Conservation (phyloP, 139 green algal genomes). For the Closterium sp. region DNA sequence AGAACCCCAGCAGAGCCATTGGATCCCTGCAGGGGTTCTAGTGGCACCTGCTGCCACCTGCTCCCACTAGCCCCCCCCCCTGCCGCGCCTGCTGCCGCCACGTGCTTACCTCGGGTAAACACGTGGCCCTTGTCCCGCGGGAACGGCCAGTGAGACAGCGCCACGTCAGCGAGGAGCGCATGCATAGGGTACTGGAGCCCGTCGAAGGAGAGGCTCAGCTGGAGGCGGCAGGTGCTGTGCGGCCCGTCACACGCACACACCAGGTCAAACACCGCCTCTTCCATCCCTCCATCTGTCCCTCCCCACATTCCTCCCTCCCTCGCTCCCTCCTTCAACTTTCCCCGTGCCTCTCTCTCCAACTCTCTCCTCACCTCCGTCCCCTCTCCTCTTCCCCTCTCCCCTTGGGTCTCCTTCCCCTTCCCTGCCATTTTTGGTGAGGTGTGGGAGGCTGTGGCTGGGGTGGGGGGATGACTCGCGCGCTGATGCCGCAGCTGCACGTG, state of each 20-base stretch:
- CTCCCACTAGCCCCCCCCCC: too few species aligned
- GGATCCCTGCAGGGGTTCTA: too few species aligned
- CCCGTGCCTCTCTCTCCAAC: background rate
- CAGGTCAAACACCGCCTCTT: background rate
- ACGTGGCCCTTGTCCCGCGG: background rate
- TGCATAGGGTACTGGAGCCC: conserved; percentile 16
- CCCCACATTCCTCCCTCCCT: too few species aligned
- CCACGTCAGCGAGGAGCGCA: conserved; percentile 7
- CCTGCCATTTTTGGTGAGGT: background rate
- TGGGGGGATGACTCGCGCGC: background rate
- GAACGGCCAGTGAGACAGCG: background rate
- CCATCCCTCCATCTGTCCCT: too few species aligned
- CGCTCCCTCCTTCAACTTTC: background rate
- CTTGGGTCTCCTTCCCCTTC: background rate
- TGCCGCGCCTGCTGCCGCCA: background rate
- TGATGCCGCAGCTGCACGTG: background rate
- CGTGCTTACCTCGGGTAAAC: background rate
- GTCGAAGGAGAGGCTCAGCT: conserved; percentile 8
- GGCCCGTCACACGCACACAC: background rate
- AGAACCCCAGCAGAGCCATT: too few species aligned
- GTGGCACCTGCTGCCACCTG: too few species aligned
- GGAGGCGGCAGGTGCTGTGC: background rate
- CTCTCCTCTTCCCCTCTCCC: background rate
- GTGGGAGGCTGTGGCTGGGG: background rate
- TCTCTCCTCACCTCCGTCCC: background rate